A percentile compares a stretch with the other conserved stretches of the same genome.
These are phyloP conservation scores for Lepidium sativum DNA, from an alignment of 345 rosid genomes.

Conservation along the genomic window DNA sequence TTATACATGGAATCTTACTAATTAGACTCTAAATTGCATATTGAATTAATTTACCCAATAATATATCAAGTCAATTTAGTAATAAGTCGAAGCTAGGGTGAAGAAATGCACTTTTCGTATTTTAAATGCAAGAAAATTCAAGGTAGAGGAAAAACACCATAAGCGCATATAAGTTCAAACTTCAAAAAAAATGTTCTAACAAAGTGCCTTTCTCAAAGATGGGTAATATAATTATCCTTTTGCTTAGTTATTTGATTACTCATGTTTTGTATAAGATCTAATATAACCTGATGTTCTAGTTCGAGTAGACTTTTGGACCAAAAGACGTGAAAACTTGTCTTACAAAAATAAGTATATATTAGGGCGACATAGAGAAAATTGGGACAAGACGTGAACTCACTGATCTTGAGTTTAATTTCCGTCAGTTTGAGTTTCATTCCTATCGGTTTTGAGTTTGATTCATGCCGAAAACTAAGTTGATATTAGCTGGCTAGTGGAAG, in stretches of 20 bases:
- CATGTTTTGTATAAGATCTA: background rate
- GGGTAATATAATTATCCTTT: background rate
- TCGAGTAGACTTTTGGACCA: background rate
- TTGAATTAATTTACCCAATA: too few relatives aligned
- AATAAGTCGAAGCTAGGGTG: background rate
- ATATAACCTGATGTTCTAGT: background rate
- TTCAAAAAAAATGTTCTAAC: background rate
- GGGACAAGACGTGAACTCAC: too few relatives aligned
- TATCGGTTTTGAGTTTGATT: too few relatives aligned
- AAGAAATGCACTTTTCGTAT: background rate
- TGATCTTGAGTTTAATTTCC: too few relatives aligned
- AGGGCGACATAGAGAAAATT: too few relatives aligned
- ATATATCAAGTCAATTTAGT: background rate
- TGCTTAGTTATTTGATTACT: background rate
- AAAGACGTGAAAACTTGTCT: background rate
- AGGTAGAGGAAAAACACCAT: conserved; percentile 10
- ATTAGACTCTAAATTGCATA: too few relatives aligned
- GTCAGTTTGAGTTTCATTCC: too few relatives aligned
- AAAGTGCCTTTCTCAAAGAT: background rate
- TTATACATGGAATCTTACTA: too few relatives aligned
- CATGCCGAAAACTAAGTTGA: too few relatives aligned
- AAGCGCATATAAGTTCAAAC: background rate
- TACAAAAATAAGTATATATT: too few relatives aligned
- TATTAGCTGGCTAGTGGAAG: too few relatives aligned
- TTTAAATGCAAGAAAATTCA: background rate